Base-by-base conservation (phyloP, 139 green algal genomes). In the Volvox africanus region DNA sequence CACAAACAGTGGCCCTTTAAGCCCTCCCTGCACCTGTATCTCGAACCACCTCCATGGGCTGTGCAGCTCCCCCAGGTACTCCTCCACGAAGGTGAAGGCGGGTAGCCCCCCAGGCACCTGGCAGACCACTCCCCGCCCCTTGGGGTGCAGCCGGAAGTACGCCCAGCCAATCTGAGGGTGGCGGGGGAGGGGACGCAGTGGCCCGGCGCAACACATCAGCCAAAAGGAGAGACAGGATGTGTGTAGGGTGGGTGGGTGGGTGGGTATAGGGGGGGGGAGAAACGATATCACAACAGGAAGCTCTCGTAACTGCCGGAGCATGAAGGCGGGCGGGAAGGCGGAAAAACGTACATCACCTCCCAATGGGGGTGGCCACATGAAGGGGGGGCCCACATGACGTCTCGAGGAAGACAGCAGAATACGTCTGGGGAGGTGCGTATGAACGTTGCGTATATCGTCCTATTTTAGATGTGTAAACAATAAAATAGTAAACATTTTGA, bases 31-130 rank as follows among this genome's bases (percentile, higher is more conserved):
- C 82, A 95, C 95, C 95, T 99, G 97, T 78, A 99, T 97, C 93
- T 99, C 98, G 88, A 98, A 99, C 98, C 98, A 99, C 44, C 98
- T 93, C 96, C 96, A 98, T 18, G 97, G 97, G 20, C 65, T 94
- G 92, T 99, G 97, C 62, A 99, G 93, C 89, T 99, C 97, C 12
- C 98, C 98, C 68, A 99, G 91, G 92, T 99, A 99, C 93, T 99
- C 96, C 87, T 98, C 95, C 21, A 99, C 96, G 86, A 99, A 97
- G 3, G 96, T 98, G 62, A 98, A 96, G 36, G 95, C 83, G 0
- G 93, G 68, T 50, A 99, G 61, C 11, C 97, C 97, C 6, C 77
- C 97, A 14, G 83, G 36, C 16, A 95, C 87, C 36, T 61, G 61
- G 93, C 96, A 98, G 33, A 98, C 82, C 12, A 98, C 81, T 50